A percentile compares a stretch with the other conserved stretches of the same genome.
phyloP scores from a whole-genome alignment of 352 stramenopile genomes.

The Pythium chondricola region DNA sequence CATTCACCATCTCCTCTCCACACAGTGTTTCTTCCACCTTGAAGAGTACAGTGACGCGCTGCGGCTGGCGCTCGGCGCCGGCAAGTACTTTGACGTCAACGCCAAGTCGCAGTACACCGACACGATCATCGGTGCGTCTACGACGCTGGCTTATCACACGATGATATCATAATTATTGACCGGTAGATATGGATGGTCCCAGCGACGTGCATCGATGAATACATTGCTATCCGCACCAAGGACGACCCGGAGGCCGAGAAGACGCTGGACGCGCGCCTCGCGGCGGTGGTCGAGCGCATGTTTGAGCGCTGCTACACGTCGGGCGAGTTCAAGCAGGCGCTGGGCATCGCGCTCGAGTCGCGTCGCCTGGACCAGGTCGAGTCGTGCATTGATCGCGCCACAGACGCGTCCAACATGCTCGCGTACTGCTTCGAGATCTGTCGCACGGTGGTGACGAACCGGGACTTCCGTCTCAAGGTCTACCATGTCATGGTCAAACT shows the following conservation, averaged over 20 bases:
- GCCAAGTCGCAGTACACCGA: conserved; percentile 95
- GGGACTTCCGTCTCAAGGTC: conserved; percentile 94
- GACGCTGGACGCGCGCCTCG: conserved; percentile 87
- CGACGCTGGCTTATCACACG: no score
- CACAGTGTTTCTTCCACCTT: conserved; percentile 96
- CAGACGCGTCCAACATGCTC: conserved; percentile 70
- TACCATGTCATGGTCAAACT: conserved; percentile 89
- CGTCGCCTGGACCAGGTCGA: conserved; percentile 90
- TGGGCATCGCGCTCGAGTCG: conserved; percentile 96
- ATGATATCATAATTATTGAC: no score
- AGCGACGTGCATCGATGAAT: conserved; percentile 96
- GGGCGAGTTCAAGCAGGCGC: conserved; percentile 93
- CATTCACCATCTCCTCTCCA: no score
- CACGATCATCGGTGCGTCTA: conserved; percentile 88
- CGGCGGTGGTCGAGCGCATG: conserved; percentile 95
- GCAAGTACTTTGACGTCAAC: conserved; percentile 94
- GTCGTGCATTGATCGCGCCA: conserved; percentile 85
- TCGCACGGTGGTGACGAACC: conserved; percentile 89
- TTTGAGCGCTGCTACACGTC: conserved; percentile 96
- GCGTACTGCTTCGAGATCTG: conserved; percentile 93
- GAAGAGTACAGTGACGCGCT: conserved; percentile 96
- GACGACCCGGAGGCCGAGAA: conserved; percentile 69
- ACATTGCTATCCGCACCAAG: conserved; percentile 87
- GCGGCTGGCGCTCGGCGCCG: conserved; percentile 92
- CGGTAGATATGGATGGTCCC: no score